These are phyloP conservation scores for Pestalotiopsis sp. DNA, from an alignment of 2,329 filamentous ascomycete genomes.

Conservation along the genomic window DNA sequence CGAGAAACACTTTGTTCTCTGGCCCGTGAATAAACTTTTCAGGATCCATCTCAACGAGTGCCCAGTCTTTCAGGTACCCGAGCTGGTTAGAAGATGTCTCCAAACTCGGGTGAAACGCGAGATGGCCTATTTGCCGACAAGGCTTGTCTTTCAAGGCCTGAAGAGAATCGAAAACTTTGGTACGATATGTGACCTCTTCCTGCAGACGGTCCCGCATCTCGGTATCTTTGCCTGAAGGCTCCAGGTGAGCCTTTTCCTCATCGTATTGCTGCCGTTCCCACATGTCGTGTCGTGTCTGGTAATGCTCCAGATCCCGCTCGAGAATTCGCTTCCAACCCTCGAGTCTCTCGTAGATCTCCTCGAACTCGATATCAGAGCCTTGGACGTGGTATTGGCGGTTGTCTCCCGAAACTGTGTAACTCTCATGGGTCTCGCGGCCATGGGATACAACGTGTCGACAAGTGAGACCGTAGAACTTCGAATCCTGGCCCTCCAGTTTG, in stretches of 20 bases:
- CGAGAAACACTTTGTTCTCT: background rate
- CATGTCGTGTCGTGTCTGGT: too few relatives aligned
- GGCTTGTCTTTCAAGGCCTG: background rate
- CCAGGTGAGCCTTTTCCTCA: background rate
- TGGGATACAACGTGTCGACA: background rate
- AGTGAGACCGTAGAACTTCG: constrained; percentile 13
- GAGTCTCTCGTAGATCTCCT: too few relatives aligned
- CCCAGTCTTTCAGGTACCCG: constrained; percentile 16
- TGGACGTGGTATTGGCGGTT: background rate
- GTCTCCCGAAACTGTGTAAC: background rate
- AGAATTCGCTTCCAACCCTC: too few relatives aligned
- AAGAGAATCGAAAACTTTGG: background rate
- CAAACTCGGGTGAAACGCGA: constrained; percentile 6
- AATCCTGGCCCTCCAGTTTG: constrained; percentile 1
- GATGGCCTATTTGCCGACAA: constrained; percentile 8
- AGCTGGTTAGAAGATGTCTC: background rate
- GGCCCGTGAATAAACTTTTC: constrained; percentile 1
- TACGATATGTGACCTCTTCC: background rate
- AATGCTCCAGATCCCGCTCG: too few relatives aligned
- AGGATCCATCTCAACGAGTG: constrained; percentile 11
- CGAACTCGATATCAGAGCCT: background rate
- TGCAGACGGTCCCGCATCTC: background rate
- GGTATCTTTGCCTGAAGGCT: background rate
- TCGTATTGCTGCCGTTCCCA: too few relatives aligned
- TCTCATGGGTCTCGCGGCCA: background rate